Evolutionary conservation across 2,329 filamentous ascomycete species (phyloP), one percentile per base, ranked within the genome.

Genomic region (Eurotiales sp.): DNA sequence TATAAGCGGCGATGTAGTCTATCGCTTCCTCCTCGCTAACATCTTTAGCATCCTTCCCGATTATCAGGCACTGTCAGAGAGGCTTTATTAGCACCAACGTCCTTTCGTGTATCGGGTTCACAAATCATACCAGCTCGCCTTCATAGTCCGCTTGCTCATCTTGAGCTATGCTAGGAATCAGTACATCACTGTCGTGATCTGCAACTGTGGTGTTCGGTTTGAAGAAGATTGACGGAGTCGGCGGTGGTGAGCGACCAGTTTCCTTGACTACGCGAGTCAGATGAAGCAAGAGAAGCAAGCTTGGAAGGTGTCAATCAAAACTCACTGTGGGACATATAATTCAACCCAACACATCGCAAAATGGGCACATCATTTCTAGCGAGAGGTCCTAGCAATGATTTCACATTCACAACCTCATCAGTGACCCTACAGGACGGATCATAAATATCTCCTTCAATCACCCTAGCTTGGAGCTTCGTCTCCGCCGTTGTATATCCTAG

Each of bases 181-280:
- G 80, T 39, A 88, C 82, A 0, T 79, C 70, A 51, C 81, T 78
- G 2, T 70, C 72, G 1, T 84, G 84, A 8, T 84, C 84, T 1
- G 77, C 67, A 11, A 88, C 72, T 1, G 84, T 72, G 3, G 84
- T 86, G 8, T 73, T 65, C 8, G 85, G 85, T 64, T 87, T 87
- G 70, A 83, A 82, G 67, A 89, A 89, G 29, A 90, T 71, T 19
- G 87, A 78, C 1, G 86, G 86, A 56, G 81, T 85, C 58, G 77
- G 74, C 0, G 78, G 78, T 0, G 72, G 71, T 6, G 71, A 77
- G 11, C 77, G 71, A 3, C 74, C 74, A 4, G 76, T 75, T 64
- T 82, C 78, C 29, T 71, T 68, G 58, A 81, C 77, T 80, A 39
- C 4, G 6, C n/a, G n/a, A 7, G 23, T 29, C 17, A 17, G 23